Evolutionary conservation across 148 eudicot species (phyloP).

Genomic region (Vaccinium darrowii): DNA sequence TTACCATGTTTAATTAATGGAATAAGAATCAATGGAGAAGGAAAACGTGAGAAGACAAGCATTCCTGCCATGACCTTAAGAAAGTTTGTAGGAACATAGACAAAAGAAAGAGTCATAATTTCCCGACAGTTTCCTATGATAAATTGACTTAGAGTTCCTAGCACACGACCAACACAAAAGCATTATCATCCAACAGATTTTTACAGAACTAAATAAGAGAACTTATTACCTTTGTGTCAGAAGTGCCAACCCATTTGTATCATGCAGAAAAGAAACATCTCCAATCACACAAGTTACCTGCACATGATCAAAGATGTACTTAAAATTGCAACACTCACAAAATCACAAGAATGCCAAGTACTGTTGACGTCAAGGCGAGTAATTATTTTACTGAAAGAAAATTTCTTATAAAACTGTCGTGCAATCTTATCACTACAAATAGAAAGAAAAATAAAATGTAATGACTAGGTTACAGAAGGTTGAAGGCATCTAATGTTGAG

Average conservation of each 20-base stretch:
- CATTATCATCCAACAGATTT: not conserved
- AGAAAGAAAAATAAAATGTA: not conserved
- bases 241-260: conserved; percentile 91
- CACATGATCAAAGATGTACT: conserved; percentile 14
- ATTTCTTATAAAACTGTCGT: not conserved
- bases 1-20: not conserved
- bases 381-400: not conserved
- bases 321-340: conserved; percentile 1
- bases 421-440: not conserved
- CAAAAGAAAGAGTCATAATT: not conserved
- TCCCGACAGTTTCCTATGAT: not conserved
- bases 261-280: conserved; percentile 92
- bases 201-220: not conserved
- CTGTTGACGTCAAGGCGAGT: not conserved
- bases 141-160: not conserved
- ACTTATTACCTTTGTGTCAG: conserved; percentile 53
- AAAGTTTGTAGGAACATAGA: not conserved
- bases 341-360: not conserved
- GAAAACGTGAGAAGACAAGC: not conserved
- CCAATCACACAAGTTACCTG: conserved; percentile 86
- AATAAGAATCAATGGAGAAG: not conserved
- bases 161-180: not conserved
- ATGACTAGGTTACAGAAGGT: not conserved
- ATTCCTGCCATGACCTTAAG: not conserved
- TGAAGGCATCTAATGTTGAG: not conserved